These are phyloP conservation scores for Ascochyta rabiei DNA, from an alignment of 2,329 filamentous ascomycete genomes.

Conservation along the genomic window DNA sequence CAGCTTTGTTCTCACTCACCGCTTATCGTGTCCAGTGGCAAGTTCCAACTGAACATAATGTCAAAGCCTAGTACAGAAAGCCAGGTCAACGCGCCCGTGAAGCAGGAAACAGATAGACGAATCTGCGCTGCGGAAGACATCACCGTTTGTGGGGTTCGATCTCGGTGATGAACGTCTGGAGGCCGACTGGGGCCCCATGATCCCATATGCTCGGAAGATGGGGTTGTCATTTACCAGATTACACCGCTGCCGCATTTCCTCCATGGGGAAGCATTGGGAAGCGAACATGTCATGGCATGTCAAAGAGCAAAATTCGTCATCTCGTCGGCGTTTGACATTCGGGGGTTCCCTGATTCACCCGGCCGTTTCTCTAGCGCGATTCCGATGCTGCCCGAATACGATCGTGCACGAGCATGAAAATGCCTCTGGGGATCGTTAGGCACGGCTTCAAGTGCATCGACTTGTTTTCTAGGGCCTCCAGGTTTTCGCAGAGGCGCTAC, in stretches of 20 bases:
- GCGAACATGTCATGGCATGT: neutral
- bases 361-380: conserved; percentile 10
- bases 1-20: no score
- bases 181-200: neutral
- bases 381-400: neutral
- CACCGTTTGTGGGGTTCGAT: no score
- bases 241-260: neutral
- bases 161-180: neutral
- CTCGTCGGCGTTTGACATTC: conserved; percentile 4
- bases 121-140: no score
- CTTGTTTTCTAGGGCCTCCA: conserved; percentile 11
- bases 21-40: no score
- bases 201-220: neutral
- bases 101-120: no score
- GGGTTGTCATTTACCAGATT: neutral
- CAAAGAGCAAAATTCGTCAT: neutral
- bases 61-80: no score
- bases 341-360: conserved; percentile 4
- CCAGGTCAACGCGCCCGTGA: no score
- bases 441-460: conserved; percentile 5
- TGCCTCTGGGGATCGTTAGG: conserved; percentile 1
- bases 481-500: neutral
- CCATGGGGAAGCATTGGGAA: neutral
- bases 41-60: no score
- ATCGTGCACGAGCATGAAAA: neutral